Evolutionary conservation across 1,139 yeast genomes (phyloP).

Genomic region (Geotrichum reessii): DNA sequence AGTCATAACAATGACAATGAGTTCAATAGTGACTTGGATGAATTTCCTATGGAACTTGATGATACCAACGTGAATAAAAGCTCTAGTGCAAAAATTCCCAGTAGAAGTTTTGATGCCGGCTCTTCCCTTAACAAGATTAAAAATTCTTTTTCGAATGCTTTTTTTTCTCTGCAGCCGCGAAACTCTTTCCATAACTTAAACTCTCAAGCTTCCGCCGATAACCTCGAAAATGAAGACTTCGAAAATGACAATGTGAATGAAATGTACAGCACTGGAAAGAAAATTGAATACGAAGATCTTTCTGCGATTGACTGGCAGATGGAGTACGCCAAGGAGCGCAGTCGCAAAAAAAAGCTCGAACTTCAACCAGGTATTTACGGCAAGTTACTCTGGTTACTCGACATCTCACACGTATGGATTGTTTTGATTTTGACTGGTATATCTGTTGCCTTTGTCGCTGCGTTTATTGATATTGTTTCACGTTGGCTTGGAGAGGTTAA

Average conservation of each 20-base stretch:
- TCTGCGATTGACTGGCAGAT: slow-evolving; percentile 42
- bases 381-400: slow-evolving; percentile 12
- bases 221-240: slow-evolving; percentile 12
- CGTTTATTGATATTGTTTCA: slow-evolving; percentile 46
- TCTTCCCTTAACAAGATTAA: slow-evolving; percentile 7
- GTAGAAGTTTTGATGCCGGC: not conserved
- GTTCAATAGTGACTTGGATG: slow-evolving; percentile 4
- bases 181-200: not conserved
- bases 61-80: not conserved
- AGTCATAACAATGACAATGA: too few relatives aligned
- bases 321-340: slow-evolving; percentile 35
- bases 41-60: not conserved
- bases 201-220: not conserved
- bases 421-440: slow-evolving; percentile 17
- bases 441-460: slow-evolving; percentile 22
- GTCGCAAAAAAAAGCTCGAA: slow-evolving; percentile 22
- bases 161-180: slow-evolving; percentile 28
- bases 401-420: slow-evolving; percentile 18
- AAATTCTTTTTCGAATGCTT: slow-evolving; percentile 5
- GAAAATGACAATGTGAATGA: not conserved
- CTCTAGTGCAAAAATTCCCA: not conserved
- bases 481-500: slow-evolving; percentile 61
- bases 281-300: slow-evolving; percentile 31
- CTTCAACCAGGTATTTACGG: slow-evolving; percentile 22
- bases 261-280: slow-evolving; percentile 6